Base-by-base conservation (phyloP, 2,329 filamentous ascomycete genomes). In the Alternaria gaisen region DNA sequence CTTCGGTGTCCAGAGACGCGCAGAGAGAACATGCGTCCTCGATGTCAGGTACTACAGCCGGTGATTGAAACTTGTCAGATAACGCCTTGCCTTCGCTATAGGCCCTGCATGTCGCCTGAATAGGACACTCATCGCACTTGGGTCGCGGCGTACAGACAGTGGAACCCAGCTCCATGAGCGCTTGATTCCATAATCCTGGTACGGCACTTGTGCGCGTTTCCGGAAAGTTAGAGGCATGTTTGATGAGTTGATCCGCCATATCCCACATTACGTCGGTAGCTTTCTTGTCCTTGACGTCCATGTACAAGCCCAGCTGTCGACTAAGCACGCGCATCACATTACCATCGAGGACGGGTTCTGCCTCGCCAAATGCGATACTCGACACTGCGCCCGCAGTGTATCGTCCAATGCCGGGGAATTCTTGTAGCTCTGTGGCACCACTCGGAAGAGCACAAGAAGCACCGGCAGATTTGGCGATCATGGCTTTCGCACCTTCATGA, bases 311-410 rank as follows among this genome's bases (percentile, higher is more conserved):
- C 20, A 89, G 76, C 72, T 89, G 87, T 24, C 87, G 79, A 61
- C 86, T 88, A 59, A 90, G 72, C 20, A 90, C 87, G 11, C 87
- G 80, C 22, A 87, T 72, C 8, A 90, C 87, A 59, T 90, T 90
- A 10, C 87, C 87, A 66, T 90, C 87, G 0, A 90, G 85, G 81
- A 90, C 87, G 2, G 87, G 82, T 34, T 84, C 85, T 0, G 87
- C 78, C 26, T 80, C 79, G 0, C 87, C 87, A 66, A 88, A 90
- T 0, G 88, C 87, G 52, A 90, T 90, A 54, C 86, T 85, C 0
- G 86, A 83, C 5, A 90, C 84, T 5, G 87, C 87, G 3, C 87
- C 87, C 0, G 87, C 87, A 1, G 87, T 90, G 63, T 90, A 90
- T 43, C 84, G 79, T 0, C 87, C 87, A 2, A 90, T 86, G 3